phyloP scores from a whole-genome alignment of 2,329 filamentous ascomycete genomes.

The Tolypocladium ophioglossoides region DNA sequence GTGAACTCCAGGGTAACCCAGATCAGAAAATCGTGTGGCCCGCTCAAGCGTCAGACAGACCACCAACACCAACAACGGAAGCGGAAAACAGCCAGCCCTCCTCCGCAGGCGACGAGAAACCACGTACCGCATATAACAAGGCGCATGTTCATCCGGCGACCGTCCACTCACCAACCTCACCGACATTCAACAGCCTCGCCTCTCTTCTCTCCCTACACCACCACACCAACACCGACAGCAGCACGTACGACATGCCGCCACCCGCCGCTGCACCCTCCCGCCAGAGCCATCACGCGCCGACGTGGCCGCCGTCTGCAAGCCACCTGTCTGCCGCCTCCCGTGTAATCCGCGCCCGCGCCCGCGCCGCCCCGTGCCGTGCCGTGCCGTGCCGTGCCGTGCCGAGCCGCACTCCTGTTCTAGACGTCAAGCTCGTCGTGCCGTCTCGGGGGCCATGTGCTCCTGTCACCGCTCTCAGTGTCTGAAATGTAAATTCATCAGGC shows the following conservation, averaged over 20 bases:
- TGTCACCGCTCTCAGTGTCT: not conserved
- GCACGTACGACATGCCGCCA: not conserved
- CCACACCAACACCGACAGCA: not conserved
- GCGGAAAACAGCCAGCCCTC: no score
- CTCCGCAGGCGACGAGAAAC: no score
- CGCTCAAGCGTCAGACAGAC: no score
- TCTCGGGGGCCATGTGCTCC: not conserved
- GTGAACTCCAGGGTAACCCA: no score
- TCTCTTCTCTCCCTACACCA: not conserved
- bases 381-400: not conserved
- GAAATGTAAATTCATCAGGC: not conserved
- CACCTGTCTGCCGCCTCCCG: not conserved
- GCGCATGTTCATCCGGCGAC: no score
- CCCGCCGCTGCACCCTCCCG: not conserved
- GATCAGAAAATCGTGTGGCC: no score
- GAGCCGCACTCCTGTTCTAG: no score
- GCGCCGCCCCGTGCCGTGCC: not conserved
- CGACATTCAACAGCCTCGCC: not conserved
- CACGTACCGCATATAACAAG: no score
- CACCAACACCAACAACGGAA: no score
- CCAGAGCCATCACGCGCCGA: not conserved
- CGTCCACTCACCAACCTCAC: not conserved
- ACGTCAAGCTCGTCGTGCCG: not conserved
- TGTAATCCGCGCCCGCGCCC: not conserved
- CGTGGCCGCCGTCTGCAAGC: not conserved